Percentiles rank a stretch among this genome's conserved stretches.
Evolutionary conservation across 2,329 filamentous ascomycete genomes (phyloP).

Genomic region (Sclerotinia glacialis): DNA sequence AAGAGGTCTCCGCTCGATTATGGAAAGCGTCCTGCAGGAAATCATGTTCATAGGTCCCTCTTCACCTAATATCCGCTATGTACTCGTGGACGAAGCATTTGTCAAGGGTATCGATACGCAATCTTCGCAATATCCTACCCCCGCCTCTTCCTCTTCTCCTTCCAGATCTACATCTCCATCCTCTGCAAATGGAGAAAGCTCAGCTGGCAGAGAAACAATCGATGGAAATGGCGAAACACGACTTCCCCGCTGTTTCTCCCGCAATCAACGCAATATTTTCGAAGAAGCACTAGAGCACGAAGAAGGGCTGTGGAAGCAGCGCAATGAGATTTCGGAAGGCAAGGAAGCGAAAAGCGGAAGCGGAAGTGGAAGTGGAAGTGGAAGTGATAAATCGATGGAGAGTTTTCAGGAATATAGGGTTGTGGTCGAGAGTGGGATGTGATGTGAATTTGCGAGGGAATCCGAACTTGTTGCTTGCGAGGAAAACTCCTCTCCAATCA

Average conservation of each 20-base stretch:
- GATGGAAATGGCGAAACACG: slow-evolving; percentile 12
- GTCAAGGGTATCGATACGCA: slow-evolving; percentile 18
- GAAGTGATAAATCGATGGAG: slow-evolving; percentile 8
- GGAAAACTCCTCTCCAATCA: too few species aligned
- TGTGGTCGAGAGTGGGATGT: slow-evolving; percentile 36
- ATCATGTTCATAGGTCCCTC: slow-evolving; percentile 76
- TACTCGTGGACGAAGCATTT: slow-evolving; percentile 64
- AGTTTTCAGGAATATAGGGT: slow-evolving; percentile 36
- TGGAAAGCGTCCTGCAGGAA: slow-evolving; percentile 74
- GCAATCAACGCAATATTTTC: slow-evolving; percentile 67
- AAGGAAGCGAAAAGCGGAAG: neutral
- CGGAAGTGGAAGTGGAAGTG: neutral
- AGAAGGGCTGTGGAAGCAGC: slow-evolving; percentile 41
- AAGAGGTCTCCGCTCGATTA: slow-evolving; percentile 73
- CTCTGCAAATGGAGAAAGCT: neutral
- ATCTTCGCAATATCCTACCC: neutral
- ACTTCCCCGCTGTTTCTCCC: slow-evolving; percentile 57
- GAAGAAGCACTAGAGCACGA: slow-evolving; percentile 67
- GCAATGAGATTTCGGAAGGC: slow-evolving; percentile 18
- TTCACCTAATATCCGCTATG: slow-evolving; percentile 58
- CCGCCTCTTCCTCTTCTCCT: neutral
- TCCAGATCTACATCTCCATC: neutral
- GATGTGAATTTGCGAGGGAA: neutral
- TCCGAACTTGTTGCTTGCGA: too few species aligned
- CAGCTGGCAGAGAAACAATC: neutral